Conservation (phyloP, 2,329 filamentous ascomycete species). For the Colletotrichum eremochloae region DNA sequence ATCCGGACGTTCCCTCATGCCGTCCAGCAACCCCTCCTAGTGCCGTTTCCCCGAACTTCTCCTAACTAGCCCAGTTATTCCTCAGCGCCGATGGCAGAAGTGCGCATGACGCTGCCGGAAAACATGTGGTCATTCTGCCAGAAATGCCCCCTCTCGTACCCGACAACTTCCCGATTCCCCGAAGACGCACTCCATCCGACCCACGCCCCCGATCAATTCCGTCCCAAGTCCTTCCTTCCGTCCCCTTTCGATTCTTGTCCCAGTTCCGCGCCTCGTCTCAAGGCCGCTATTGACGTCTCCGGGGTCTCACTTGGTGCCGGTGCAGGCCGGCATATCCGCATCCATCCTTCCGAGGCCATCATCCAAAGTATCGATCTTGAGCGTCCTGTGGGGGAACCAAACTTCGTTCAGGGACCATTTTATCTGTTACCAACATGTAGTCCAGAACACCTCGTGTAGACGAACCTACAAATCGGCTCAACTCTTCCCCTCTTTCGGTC, state of each 20-base stretch:
- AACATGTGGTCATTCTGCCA: slow-evolving; percentile 14
- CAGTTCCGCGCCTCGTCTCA: slow-evolving; percentile 29
- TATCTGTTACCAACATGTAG: neutral
- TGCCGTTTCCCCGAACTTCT: slow-evolving; percentile 30
- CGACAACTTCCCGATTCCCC: slow-evolving; percentile 32
- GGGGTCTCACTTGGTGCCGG: slow-evolving; percentile 8
- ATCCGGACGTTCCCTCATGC: neutral
- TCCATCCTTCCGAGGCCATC: slow-evolving; percentile 23
- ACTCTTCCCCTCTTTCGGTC: neutral
- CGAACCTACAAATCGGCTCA: neutral
- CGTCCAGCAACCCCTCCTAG: neutral
- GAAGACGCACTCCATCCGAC: slow-evolving; percentile 27
- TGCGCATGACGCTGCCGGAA: slow-evolving; percentile 1
- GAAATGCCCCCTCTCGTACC: slow-evolving; percentile 18
- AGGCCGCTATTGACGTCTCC: slow-evolving; percentile 21
- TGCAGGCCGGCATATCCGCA: slow-evolving; percentile 26
- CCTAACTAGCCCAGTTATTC: slow-evolving; percentile 14
- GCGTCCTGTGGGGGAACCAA: neutral
- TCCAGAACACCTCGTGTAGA: neutral
- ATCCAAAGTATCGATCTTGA: slow-evolving; percentile 10
- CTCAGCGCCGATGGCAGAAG: neutral
- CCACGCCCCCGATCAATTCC: slow-evolving; percentile 4
- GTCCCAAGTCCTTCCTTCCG: neutral
- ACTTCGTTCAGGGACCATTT: neutral
- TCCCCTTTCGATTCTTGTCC: slow-evolving; percentile 13